A percentile compares a stretch with the other conserved stretches of the same genome.
Conservation (phyloP, 345 rosid species). For the Limnanthes douglasii region DNA sequence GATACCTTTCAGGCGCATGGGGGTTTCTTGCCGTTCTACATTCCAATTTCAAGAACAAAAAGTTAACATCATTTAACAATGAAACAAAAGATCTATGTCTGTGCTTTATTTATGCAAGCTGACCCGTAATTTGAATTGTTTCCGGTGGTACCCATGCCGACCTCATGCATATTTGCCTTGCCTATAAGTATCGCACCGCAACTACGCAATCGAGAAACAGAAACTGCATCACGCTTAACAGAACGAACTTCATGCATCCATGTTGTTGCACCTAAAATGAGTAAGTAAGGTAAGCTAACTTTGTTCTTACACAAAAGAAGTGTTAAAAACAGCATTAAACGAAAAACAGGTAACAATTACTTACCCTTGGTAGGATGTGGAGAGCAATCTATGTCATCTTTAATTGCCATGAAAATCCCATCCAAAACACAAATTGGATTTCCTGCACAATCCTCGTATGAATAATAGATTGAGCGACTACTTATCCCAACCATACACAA, state of each 20-base stretch:
- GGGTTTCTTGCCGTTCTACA: constrained; percentile 90
- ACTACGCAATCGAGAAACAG: constrained; percentile 52
- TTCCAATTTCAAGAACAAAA: background rate
- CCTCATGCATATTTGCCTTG: constrained; percentile 88
- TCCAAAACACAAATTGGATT: constrained; percentile 62
- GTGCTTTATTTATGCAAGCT: constrained; percentile 9
- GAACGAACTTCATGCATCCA: constrained; percentile 75
- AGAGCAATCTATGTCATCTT: constrained; percentile 78
- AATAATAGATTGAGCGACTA: too few species aligned
- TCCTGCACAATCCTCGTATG: constrained; percentile 40
- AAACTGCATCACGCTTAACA: constrained; percentile 47
- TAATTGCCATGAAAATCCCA: constrained; percentile 77
- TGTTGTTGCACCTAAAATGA: constrained; percentile 57
- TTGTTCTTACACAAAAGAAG: constrained; percentile 1
- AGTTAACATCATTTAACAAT: background rate
- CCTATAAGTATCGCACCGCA: constrained; percentile 80
- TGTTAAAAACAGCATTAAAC: too few species aligned
- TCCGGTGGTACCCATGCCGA: constrained; percentile 95
- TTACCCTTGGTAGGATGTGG: constrained; percentile 65
- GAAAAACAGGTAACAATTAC: constrained; percentile 1
- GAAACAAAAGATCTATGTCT: background rate
- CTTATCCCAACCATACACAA: too few species aligned
- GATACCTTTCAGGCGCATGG: constrained; percentile 67
- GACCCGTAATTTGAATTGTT: constrained; percentile 89
- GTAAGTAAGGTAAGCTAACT: constrained; percentile 1